Evolutionary conservation across 1,284 basidiomycete genomes (phyloP).

Genomic region (Rhodotorula sp.): DNA sequence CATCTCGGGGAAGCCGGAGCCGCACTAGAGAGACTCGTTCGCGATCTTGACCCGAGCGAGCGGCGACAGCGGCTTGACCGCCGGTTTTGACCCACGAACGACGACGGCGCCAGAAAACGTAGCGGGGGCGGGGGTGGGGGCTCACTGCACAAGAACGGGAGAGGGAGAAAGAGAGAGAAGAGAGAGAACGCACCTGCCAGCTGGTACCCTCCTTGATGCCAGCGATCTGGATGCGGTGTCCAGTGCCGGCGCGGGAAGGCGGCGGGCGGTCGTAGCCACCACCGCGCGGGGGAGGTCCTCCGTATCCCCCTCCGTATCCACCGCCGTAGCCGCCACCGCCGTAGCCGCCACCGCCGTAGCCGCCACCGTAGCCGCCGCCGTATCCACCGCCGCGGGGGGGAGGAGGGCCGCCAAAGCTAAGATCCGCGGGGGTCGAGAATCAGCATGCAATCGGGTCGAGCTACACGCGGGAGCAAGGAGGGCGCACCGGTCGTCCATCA

Average conservation of each 20-base stretch:
- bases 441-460: background rate
- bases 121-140: too few species aligned
- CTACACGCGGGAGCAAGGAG: too few species aligned
- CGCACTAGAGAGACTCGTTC: background rate
- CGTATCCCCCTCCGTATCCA: slow-evolving; percentile 8
- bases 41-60: background rate
- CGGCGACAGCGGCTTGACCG: background rate
- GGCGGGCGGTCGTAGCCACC: slow-evolving; percentile 24
- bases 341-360: slow-evolving; percentile 27
- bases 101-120: background rate
- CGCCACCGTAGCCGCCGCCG: slow-evolving; percentile 18
- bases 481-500: slow-evolving; percentile 35
- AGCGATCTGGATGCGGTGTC: slow-evolving; percentile 79
- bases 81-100: background rate
- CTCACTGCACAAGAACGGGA: too few species aligned
- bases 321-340: slow-evolving; percentile 20
- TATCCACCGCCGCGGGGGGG: slow-evolving; percentile 29
- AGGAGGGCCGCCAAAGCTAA: slow-evolving; percentile 52
- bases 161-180: slow-evolving; percentile 7
- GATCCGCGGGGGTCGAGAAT: slow-evolving; percentile 22
- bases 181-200: slow-evolving; percentile 75
- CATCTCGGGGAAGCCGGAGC: background rate
- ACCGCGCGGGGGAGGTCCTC: slow-evolving; percentile 14
- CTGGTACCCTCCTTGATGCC: slow-evolving; percentile 87
- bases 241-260: slow-evolving; percentile 23